Evolutionary conservation across 257 asterid genomes (phyloP), one percentile per base, ranked within the genome.

Genomic region (Lycium barbarum): DNA sequence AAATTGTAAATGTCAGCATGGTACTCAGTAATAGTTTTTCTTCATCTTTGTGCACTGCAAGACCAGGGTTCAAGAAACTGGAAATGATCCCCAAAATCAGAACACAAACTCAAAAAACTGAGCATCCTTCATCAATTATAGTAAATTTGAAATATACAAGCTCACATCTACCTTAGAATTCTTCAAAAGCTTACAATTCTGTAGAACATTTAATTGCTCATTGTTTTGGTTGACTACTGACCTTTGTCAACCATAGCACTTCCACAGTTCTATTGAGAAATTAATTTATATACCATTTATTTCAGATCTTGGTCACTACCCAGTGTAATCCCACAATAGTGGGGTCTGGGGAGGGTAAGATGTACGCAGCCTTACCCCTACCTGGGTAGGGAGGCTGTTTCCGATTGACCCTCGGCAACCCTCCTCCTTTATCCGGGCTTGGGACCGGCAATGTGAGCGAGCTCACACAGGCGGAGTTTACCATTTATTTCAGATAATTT

Each of bases 181-280:
- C 63, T 76, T 51, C 82, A 22, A 53, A 74, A 3, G 15, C 47
- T 51, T 76, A 26, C 63, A 51, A 76, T 26, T 51, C 45, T 72
- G 79, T 72, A 43, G 80, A 76, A 51, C 47, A 76, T 76, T 53
- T 26, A 36, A 76, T 14, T 49, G 65, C 82, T 26, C 47, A 13
- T 26, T 0, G 2, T 51, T 76, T 26, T 76, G 82, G 82, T 74
- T 7, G 26, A 53, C 63, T 26, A 76, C 14, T 13, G 45, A 74
- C 45, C 58, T 22, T 76, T 14, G 15, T 76, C 82, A 76, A 55
- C 82, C 82, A 76, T 26, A 20, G 65, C 82, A 76, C 51, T 76
- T 72, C 8, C 82, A 76, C 47, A 76, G 26, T 76, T 14, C 38
- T 49, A 76, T 76, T 51, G 82, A 76, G 63, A 49, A 76, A 51